Conservation (phyloP, 2,329 filamentous ascomycete genomes). For the Neofusicoccum parvum region DNA sequence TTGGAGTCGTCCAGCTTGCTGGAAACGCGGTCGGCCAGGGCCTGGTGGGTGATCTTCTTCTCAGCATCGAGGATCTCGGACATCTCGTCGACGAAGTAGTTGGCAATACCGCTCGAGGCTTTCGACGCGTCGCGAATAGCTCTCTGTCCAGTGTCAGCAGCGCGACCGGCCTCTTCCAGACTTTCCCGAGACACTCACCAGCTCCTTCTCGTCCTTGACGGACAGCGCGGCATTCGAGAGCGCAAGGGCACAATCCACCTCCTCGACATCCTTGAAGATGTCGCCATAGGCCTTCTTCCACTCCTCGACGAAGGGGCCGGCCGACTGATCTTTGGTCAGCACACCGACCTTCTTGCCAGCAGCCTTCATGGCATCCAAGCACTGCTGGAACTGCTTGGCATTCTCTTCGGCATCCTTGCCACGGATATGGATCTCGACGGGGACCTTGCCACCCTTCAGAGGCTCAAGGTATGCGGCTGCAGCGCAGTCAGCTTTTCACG, state of each 20-base stretch:
- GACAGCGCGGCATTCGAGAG: constrained; percentile 83
- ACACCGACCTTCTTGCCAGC: constrained; percentile 93
- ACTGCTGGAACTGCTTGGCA: constrained; percentile 83
- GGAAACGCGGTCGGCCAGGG: constrained; percentile 82
- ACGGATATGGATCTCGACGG: constrained; percentile 86
- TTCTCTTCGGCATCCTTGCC: constrained; percentile 92
- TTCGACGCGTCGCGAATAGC: constrained; percentile 93
- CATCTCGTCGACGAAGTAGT: constrained; percentile 98
- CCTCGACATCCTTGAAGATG: constrained; percentile 81
- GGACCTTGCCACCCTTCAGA: constrained; percentile 87
- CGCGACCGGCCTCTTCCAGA: not conserved
- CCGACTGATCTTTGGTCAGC: constrained; percentile 79
- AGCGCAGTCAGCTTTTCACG: constrained; percentile 35
- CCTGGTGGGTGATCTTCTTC: constrained; percentile 92
- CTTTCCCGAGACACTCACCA: constrained; percentile 52
- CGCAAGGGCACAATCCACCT: constrained; percentile 81
- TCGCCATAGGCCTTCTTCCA: constrained; percentile 83
- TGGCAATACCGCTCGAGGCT: constrained; percentile 87
- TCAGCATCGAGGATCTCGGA: constrained; percentile 92
- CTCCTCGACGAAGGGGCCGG: constrained; percentile 90
- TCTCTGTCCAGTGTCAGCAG: constrained; percentile 52
- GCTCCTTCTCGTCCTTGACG: constrained; percentile 91
- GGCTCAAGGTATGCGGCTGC: constrained; percentile 89
- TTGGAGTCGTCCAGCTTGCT: constrained; percentile 90
- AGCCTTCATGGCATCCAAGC: constrained; percentile 82